Percentiles rank a stretch among this genome's conserved stretches.
phyloP scores from a whole-genome alignment of 2,329 filamentous ascomycete genomes.

The Plenodomus lindquistii region DNA sequence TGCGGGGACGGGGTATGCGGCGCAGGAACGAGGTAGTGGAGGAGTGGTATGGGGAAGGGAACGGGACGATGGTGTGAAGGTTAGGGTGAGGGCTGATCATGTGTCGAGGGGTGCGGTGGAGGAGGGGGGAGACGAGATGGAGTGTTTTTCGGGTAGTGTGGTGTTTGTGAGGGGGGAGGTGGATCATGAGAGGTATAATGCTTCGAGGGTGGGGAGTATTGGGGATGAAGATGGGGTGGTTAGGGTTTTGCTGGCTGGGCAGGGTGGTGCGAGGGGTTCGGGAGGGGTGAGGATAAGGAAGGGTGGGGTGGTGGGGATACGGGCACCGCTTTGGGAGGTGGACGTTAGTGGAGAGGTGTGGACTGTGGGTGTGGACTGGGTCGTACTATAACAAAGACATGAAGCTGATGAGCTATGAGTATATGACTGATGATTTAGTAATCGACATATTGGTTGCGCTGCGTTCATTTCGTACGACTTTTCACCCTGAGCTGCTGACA shows the following conservation, averaged over 20 bases:
- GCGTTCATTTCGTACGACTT: too few species aligned
- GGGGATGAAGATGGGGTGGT: constrained; percentile 2
- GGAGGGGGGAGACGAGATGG: constrained; percentile 9
- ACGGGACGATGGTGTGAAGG: constrained; percentile 29
- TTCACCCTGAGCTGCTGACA: too few species aligned
- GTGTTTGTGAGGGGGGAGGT: constrained; percentile 25
- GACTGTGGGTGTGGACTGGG: constrained; percentile 51
- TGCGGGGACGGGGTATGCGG: constrained; percentile 27
- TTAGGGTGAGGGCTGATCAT: constrained; percentile 13
- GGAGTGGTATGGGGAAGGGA: constrained; percentile 18
- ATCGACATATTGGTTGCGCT: neutral
- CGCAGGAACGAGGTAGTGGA: constrained; percentile 10
- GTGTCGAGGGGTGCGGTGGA: constrained; percentile 1
- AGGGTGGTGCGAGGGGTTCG: constrained; percentile 22
- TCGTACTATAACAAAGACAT: constrained; percentile 18
- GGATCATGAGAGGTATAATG: constrained; percentile 19
- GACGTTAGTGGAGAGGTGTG: constrained; percentile 40
- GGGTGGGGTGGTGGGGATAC: constrained; percentile 40
- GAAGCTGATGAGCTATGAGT: constrained; percentile 2
- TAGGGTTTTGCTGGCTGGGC: constrained; percentile 34
- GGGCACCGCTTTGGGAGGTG: constrained; percentile 49
- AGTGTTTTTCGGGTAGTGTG: constrained; percentile 26
- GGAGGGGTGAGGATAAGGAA: constrained; percentile 26
- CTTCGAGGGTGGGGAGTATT: constrained; percentile 6
- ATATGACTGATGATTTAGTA: constrained; percentile 10